Percentiles rank a stretch among this genome's conserved stretches.
These are phyloP conservation scores for Neoboletus brunneissimus DNA, from an alignment of 768 basidiomycete species.

Conservation along the genomic window DNA sequence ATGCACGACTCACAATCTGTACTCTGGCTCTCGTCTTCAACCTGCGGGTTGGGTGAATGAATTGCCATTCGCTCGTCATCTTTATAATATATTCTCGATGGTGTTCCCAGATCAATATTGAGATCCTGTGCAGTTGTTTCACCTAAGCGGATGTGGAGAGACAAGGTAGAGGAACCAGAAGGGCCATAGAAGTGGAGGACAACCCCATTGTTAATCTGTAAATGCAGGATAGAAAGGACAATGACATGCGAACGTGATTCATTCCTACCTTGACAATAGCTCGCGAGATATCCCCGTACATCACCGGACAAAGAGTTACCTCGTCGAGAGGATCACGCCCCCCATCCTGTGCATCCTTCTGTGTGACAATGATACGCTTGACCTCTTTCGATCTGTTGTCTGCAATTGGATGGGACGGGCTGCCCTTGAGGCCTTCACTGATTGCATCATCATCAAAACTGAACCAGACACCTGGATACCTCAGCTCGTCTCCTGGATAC, in stretches of 20 bases:
- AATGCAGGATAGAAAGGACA: not conserved
- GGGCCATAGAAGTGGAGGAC: constrained; percentile 64
- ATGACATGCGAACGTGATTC: not conserved
- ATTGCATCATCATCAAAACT: constrained; percentile 75
- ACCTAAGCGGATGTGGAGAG: constrained; percentile 62
- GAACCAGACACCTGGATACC: constrained; percentile 83
- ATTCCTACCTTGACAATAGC: constrained; percentile 62
- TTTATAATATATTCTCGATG: constrained; percentile 76
- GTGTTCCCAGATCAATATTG: constrained; percentile 73
- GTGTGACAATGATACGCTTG: constrained; percentile 68
- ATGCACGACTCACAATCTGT: constrained; percentile 51
- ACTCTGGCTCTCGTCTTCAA: constrained; percentile 47
- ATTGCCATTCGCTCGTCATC: constrained; percentile 89
- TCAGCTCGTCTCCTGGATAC: constrained; percentile 72
- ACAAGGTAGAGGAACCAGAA: constrained; percentile 33
- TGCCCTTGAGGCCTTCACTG: constrained; percentile 52
- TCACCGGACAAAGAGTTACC: constrained; percentile 57
- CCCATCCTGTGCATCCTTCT: constrained; percentile 57
- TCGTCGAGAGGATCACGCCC: constrained; percentile 72
- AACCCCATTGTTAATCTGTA: constrained; percentile 72
- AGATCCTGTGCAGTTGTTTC: constrained; percentile 83
- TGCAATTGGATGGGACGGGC: constrained; percentile 28
- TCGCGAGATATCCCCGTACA: constrained; percentile 68
- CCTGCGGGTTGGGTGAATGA: constrained; percentile 50
- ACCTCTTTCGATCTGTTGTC: constrained; percentile 76